Percentiles rank a stretch among this genome's conserved stretches.
Conservation (phyloP, 257 asterid species). For the Apocynum venetum region DNA sequence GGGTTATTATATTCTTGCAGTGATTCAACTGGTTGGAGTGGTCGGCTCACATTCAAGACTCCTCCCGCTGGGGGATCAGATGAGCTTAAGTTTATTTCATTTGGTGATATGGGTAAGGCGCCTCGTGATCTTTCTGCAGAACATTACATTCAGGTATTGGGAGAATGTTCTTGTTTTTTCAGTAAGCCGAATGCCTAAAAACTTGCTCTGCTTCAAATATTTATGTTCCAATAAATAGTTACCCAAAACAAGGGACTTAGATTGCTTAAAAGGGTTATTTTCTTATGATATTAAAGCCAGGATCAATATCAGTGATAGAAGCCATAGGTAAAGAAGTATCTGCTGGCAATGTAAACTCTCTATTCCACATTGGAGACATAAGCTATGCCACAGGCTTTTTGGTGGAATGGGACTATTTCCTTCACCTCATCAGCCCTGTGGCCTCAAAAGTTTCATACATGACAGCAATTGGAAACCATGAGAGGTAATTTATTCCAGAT, state of each 20-base stretch:
- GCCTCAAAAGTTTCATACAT: constrained; percentile 73
- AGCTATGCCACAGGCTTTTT: constrained; percentile 90
- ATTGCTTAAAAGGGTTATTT: background rate
- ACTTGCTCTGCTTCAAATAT: too few species aligned
- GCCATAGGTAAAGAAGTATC: constrained; percentile 55
- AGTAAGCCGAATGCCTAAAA: too few species aligned
- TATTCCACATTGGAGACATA: constrained; percentile 90
- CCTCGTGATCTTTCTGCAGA: constrained; percentile 72
- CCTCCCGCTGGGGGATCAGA: constrained; percentile 71
- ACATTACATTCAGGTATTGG: constrained; percentile 70
- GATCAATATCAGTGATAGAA: constrained; percentile 55
- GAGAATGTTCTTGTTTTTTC: too few species aligned
- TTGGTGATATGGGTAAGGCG: constrained; percentile 92
- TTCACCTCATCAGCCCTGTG: constrained; percentile 57
- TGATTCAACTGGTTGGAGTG: constrained; percentile 76
- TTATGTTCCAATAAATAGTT: too few species aligned
- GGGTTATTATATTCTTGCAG: constrained; percentile 22
- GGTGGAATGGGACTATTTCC: constrained; percentile 89
- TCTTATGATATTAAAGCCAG: constrained; percentile 40
- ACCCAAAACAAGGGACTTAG: too few species aligned
- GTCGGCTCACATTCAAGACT: constrained; percentile 45
- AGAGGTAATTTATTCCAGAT: constrained; percentile 35
- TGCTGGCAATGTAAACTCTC: constrained; percentile 47
- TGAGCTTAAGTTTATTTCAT: constrained; percentile 58
- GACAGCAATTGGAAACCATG: constrained; percentile 95